phyloP scores from a whole-genome alignment of 345 rosid genomes.

The Populus euphratica region DNA sequence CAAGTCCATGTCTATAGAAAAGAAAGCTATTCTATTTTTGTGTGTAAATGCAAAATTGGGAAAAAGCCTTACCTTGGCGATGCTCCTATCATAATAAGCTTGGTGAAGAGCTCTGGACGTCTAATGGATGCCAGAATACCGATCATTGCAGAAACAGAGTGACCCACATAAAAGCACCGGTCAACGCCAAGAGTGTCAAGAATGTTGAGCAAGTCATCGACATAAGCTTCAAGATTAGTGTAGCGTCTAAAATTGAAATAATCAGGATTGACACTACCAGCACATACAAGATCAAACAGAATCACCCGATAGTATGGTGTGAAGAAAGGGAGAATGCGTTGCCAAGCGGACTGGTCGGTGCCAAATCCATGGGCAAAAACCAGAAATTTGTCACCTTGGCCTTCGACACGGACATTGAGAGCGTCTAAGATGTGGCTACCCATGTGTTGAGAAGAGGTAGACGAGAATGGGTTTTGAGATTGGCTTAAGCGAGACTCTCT shows the following conservation, averaged over 20 bases:
- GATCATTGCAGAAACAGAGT: conserved; percentile 87
- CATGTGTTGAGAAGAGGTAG: conserved; percentile 21
- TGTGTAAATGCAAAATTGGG: background rate
- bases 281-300: conserved; percentile 78
- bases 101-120: conserved; percentile 74
- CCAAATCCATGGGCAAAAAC: conserved; percentile 84
- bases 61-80: conserved; percentile 51
- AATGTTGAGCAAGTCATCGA: conserved; percentile 70
- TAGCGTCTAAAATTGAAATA: conserved; percentile 59
- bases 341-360: conserved; percentile 88
- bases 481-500: background rate
- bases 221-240: conserved; percentile 68
- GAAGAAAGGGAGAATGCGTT: conserved; percentile 65
- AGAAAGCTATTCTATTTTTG: background rate
- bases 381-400: conserved; percentile 58
- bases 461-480: background rate
- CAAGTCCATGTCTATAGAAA: background rate
- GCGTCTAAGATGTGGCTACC: conserved; percentile 53
- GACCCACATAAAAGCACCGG: conserved; percentile 68
- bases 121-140: conserved; percentile 78
- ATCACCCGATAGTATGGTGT: conserved; percentile 45
- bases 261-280: conserved; percentile 83
- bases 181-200: conserved; percentile 61
- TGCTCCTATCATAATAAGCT: conserved; percentile 72
- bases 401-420: conserved; percentile 64